phyloP scores from a whole-genome alignment of 345 rosid species.

The Corchorus olitorius region DNA sequence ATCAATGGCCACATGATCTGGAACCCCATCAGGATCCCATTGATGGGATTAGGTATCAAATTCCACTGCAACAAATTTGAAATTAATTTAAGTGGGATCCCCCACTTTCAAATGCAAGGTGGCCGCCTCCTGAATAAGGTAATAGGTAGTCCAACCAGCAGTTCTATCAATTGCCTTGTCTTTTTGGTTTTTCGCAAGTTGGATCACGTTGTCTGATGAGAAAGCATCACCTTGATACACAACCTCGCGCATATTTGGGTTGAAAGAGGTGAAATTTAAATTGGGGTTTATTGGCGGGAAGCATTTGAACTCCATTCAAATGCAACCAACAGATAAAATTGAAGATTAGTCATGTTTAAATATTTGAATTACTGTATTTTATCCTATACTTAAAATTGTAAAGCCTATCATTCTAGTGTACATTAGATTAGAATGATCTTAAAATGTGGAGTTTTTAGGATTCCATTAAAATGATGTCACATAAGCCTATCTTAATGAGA shows the following conservation, averaged over 20 bases:
- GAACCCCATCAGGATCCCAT: constrained; percentile 30
- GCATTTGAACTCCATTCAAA: too few species aligned
- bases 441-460: too few species aligned
- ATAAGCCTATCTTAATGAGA: too few species aligned
- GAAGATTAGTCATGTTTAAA: too few species aligned
- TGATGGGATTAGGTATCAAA: constrained; percentile 27
- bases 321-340: too few species aligned
- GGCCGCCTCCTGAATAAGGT: constrained; percentile 33
- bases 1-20: constrained; percentile 42
- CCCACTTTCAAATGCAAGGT: constrained; percentile 31
- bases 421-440: too few species aligned
- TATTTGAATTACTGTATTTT: too few species aligned
- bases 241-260: not conserved
- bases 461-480: too few species aligned
- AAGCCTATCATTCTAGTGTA: too few species aligned
- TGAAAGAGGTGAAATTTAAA: not conserved
- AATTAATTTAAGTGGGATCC: not conserved
- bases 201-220: not conserved
- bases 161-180: not conserved
- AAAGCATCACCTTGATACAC: not conserved
- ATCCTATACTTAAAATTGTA: too few species aligned
- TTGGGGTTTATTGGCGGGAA: not conserved
- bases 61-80: constrained; percentile 38
- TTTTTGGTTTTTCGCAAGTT: not conserved
- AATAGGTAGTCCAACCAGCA: not conserved